These are phyloP conservation scores for Davidsoniella eucalypti DNA, from an alignment of 2,329 filamentous ascomycete genomes.

Conservation along the genomic window DNA sequence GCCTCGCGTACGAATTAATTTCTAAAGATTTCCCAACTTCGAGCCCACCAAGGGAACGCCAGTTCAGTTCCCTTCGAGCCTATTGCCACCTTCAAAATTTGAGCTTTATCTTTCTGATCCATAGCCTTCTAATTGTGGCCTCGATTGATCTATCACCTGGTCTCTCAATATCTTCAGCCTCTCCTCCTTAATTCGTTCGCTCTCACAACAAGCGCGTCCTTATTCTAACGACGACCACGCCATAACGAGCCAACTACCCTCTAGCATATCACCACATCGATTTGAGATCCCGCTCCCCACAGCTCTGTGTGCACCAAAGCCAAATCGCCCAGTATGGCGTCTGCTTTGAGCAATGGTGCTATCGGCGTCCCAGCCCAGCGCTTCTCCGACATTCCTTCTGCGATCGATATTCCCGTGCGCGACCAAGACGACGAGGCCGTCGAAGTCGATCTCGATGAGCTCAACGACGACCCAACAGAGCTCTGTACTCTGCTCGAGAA, in stretches of 20 bases:
- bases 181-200: background rate
- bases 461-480: slow-evolving; percentile 87
- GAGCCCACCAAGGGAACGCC: too few relatives aligned
- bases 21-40: too few relatives aligned
- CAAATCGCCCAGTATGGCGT: slow-evolving; percentile 4
- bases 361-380: slow-evolving; percentile 32
- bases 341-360: slow-evolving; percentile 24
- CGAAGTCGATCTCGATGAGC: slow-evolving; percentile 81
- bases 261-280: background rate
- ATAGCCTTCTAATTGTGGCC: too few relatives aligned
- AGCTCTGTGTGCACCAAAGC: background rate
- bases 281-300: background rate
- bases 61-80: too few relatives aligned
- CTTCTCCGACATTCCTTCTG: slow-evolving; percentile 47
- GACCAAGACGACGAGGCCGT: slow-evolving; percentile 58
- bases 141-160: too few relatives aligned
- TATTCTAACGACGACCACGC: background rate
- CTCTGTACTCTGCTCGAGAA: slow-evolving; percentile 90
- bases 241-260: background rate
- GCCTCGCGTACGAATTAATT: background rate
- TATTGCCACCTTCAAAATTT: background rate
- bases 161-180: too few relatives aligned
- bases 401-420: slow-evolving; percentile 50
- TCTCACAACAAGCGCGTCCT: background rate
- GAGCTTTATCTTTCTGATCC: background rate